A percentile compares a stretch with the other conserved stretches of the same genome.
Conservation (phyloP, 805 yeast genomes). For the Lipomyces yamanashiensis region DNA sequence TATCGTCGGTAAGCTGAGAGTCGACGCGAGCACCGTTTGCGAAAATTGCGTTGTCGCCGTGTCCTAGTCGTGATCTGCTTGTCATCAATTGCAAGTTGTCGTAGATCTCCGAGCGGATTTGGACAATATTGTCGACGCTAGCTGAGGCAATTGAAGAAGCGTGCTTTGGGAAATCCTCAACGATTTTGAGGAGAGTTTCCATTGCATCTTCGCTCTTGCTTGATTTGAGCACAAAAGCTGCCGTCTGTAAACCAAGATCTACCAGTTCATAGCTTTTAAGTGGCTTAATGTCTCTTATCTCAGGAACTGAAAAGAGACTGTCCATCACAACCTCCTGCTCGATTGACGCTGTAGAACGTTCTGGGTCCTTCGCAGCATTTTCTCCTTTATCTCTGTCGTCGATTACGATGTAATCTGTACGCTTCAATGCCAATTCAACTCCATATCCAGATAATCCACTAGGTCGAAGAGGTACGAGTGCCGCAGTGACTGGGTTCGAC, state of each 20-base stretch:
- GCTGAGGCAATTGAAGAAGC: conserved; percentile 49
- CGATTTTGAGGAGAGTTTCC: conserved; percentile 48
- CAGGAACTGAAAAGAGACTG: conserved; percentile 39
- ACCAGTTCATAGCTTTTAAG: conserved; percentile 39
- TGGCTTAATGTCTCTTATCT: conserved; percentile 35
- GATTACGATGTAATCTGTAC: conserved; percentile 67
- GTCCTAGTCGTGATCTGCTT: conserved; percentile 27
- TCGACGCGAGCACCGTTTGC: conserved; percentile 64
- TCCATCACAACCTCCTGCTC: conserved; percentile 21
- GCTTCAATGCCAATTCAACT: conserved; percentile 63
- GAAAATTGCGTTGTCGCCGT: conserved; percentile 51
- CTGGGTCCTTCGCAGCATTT: not conserved
- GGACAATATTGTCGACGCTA: conserved; percentile 21
- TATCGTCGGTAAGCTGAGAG: conserved; percentile 48
- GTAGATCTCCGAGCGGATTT: conserved; percentile 38
- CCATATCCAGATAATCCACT: conserved; percentile 59
- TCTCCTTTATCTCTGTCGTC: conserved; percentile 57
- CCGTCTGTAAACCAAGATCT: conserved; percentile 42
- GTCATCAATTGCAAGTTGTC: conserved; percentile 26
- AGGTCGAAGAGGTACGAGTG: conserved; percentile 23
- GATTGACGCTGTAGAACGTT: not conserved
- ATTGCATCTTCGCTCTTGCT: conserved; percentile 43
- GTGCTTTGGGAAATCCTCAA: conserved; percentile 61
- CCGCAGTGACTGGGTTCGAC: conserved; percentile 40
- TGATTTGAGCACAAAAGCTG: conserved; percentile 45